Percentiles rank a stretch among this genome's conserved stretches.
Conservation (phyloP, 1,139 yeast genomes). For the Debaryomycetaceae sp. region DNA sequence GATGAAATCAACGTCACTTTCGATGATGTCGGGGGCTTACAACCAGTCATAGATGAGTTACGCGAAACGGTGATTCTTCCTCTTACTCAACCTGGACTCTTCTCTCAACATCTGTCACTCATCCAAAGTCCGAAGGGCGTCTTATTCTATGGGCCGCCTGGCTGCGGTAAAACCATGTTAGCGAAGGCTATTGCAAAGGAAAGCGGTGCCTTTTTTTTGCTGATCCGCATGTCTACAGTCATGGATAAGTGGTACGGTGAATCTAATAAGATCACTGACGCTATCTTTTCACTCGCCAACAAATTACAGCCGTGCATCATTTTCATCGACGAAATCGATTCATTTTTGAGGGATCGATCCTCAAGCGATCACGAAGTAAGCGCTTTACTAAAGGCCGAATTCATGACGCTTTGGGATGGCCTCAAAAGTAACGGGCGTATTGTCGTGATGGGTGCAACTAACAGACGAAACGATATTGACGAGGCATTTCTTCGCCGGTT, state of each 20-base stretch:
- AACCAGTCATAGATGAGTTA: constrained; percentile 68
- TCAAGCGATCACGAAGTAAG: constrained; percentile 92
- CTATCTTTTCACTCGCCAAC: constrained; percentile 80
- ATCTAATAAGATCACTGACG: constrained; percentile 87
- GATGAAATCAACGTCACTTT: constrained; percentile 69
- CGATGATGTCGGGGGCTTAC: constrained; percentile 82
- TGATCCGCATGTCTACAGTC: constrained; percentile 85
- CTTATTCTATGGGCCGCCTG: constrained; percentile 89
- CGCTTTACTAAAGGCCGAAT: constrained; percentile 89
- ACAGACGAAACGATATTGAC: constrained; percentile 85
- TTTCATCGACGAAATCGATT: constrained; percentile 93
- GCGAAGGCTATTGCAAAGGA: constrained; percentile 93
- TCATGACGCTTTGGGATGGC: constrained; percentile 98
- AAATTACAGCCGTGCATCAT: constrained; percentile 91
- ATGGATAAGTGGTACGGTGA: constrained; percentile 99
- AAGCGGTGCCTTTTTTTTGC: constrained; percentile 84
- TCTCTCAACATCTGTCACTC: constrained; percentile 50
- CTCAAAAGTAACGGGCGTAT: constrained; percentile 66
- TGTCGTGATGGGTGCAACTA: constrained; percentile 90
- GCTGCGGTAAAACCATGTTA: constrained; percentile 96
- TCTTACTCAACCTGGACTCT: constrained; percentile 60
- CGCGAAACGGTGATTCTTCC: constrained; percentile 86
- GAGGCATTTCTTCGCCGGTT: constrained; percentile 84
- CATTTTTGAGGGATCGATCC: constrained; percentile 80
- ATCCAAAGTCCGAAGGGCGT: constrained; percentile 93